These are phyloP conservation scores for Ilyonectria mors-panacis DNA, from an alignment of 2,329 filamentous ascomycete genomes.

Conservation along the genomic window DNA sequence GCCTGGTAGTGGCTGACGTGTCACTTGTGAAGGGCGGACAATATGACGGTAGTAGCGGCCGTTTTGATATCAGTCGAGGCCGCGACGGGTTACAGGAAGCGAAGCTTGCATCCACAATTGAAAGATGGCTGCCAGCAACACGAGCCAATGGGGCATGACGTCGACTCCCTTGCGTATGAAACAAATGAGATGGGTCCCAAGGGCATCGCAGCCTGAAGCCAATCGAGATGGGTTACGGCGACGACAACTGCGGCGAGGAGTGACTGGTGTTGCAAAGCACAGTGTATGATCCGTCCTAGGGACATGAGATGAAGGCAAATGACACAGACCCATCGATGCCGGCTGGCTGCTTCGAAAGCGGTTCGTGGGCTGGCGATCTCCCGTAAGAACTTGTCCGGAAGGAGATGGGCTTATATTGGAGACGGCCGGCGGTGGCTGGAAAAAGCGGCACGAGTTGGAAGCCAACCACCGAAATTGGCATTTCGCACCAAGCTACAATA, in stretches of 20 bases:
- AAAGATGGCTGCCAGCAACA: constrained; percentile 6
- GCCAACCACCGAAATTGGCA: constrained; percentile 2
- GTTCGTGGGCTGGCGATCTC: neutral
- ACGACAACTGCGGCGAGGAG: constrained; percentile 15
- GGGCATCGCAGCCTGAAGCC: constrained; percentile 4
- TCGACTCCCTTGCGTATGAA: constrained; percentile 18
- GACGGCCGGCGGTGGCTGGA: constrained; percentile 9
- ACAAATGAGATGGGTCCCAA: constrained; percentile 9
- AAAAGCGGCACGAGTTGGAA: constrained; percentile 10
- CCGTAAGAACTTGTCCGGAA: neutral
- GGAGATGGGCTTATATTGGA: neutral
- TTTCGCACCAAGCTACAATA: constrained; percentile 6
- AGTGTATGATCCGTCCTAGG: constrained; percentile 7
- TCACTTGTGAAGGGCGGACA: constrained; percentile 25
- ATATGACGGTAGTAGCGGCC: constrained; percentile 18
- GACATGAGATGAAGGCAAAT: constrained; percentile 2
- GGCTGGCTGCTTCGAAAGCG: neutral
- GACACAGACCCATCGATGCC: neutral
- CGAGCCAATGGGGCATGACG: constrained; percentile 16
- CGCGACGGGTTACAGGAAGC: constrained; percentile 22
- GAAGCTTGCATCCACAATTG: constrained; percentile 20
- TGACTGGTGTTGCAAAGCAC: constrained; percentile 12
- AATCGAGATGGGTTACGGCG: constrained; percentile 7
- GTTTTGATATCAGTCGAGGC: constrained; percentile 20
- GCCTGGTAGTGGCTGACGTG: constrained; percentile 26